Base-by-base conservation (phyloP, 2,329 filamentous ascomycete genomes). In the Botrytis pseudocinerea region DNA sequence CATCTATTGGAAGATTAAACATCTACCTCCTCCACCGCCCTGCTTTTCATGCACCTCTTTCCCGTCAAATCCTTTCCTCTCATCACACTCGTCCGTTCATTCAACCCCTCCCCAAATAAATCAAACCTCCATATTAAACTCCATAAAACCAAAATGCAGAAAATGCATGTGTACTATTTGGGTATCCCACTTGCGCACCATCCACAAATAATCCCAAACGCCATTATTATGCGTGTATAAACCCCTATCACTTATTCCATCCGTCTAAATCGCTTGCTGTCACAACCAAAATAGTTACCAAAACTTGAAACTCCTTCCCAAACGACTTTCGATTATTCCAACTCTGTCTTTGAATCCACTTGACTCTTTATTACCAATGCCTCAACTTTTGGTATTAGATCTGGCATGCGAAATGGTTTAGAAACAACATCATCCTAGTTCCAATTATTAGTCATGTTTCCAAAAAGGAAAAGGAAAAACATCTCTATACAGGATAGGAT, bases 371-470 rank as follows among this genome's bases (percentile, higher is more conserved):
- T 32, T 18, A 72, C 70, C 6, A 81, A 74, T 38, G 89, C 86
- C 75, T 89, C 85, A 75, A 93, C 91, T 80, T 91, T 91, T 22
- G 89, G 88, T 62, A 92, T 85, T 70, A 93, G 82, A 72, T 93
- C 90, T n/a, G 87, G 87, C 70, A 93, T 90, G n/a, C 89, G 87
- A 80, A 95, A 95, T 5, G 93, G 93, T 80, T 95, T 95, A 1
- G 91, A 91, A 51, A 95, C 92, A 61, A 94, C 89, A 81, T 91
- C 90, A 81, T 94, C 90, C 87, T 90, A 69, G 32, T 22, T 68
- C n/a, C 18, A 42, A 66, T 46, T 61, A 25, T 81, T 75, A 80
- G 77, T 20, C 68, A 22, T 16, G 20, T 6, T 40, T 61, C 42
- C 14, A 18, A 54, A 5, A 66, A 42, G 14, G 35, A 54, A 5